Conservation (phyloP, 2,329 filamentous ascomycete species). For the Sarocladium kiliense region DNA sequence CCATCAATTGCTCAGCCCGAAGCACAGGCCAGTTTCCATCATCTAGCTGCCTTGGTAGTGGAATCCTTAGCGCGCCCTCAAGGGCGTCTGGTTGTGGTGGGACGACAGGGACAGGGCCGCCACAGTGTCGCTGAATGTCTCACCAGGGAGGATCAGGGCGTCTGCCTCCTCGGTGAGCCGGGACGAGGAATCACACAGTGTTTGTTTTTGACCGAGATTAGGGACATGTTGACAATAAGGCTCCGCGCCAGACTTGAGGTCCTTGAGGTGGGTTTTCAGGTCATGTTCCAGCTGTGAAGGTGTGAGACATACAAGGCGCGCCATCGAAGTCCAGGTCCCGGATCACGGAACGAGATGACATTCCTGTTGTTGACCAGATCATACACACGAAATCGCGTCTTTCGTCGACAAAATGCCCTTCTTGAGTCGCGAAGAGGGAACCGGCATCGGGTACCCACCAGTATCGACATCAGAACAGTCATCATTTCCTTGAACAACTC, state of each 20-base stretch:
- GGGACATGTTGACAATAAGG: not conserved
- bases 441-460: constrained; percentile 30
- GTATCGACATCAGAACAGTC: not conserved
- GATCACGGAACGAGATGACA: constrained; percentile 2
- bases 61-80: not conserved
- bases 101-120: not conserved
- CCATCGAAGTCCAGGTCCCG: not conserved
- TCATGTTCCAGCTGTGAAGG: not conserved
- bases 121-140: constrained; percentile 5
- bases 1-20: not conserved
- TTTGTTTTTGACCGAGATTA: constrained; percentile 8
- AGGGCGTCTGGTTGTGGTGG: too few relatives aligned
- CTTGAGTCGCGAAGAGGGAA: constrained; percentile 13
- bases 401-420: not conserved
- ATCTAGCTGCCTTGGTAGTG: constrained; percentile 8
- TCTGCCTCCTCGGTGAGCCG: not conserved
- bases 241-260: not conserved
- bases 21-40: constrained; percentile 1
- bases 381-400: not conserved
- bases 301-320: not conserved
- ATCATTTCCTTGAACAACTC: not conserved
- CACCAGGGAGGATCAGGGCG: constrained; percentile 3
- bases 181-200: not conserved
- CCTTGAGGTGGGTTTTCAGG: not conserved
- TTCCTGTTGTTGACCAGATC: not conserved